Conservation (phyloP, 148 eudicot species). For the Camellia granthamiana region DNA sequence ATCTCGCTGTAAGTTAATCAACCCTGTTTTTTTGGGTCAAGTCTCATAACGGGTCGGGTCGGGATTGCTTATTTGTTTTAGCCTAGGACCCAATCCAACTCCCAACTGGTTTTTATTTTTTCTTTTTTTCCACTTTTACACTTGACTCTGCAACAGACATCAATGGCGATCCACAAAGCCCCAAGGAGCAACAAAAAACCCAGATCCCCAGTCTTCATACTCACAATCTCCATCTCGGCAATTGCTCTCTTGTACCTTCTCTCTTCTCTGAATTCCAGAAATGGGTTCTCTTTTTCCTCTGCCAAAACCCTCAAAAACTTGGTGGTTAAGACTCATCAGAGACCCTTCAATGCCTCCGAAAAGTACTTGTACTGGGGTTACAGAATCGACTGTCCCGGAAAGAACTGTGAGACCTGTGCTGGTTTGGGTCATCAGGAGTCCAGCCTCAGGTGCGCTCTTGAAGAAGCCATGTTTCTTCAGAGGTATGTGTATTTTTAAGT, state of each 20-base stretch:
- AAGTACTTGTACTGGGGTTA: conserved; percentile 84
- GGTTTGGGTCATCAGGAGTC: conserved; percentile 98
- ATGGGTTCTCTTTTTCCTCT: conserved; percentile 27
- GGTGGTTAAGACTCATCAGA: conserved; percentile 1
- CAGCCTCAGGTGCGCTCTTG: conserved; percentile 94
- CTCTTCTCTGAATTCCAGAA: conserved; percentile 45
- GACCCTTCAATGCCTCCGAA: conserved; percentile 17
- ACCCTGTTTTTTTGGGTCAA: too few relatives aligned
- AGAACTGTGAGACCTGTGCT: conserved; percentile 77
- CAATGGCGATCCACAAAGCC: conserved; percentile 60
- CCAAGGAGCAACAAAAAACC: conserved; percentile 48
- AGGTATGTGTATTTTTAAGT: conserved; percentile 39
- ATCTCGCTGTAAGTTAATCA: too few relatives aligned
- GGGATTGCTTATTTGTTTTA: too few relatives aligned
- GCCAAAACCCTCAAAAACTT: conserved; percentile 14
- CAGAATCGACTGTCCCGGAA: conserved; percentile 87
- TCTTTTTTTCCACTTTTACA: background rate
- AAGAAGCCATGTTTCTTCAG: conserved; percentile 78
- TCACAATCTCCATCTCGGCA: conserved; percentile 39
- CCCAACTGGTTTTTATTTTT: too few relatives aligned
- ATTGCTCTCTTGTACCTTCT: conserved; percentile 51
- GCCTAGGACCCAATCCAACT: too few relatives aligned
- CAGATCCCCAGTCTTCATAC: conserved; percentile 48
- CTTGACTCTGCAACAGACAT: background rate
- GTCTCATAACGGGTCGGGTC: too few relatives aligned